A percentile compares a stretch with the other conserved stretches of the same genome.
Evolutionary conservation across 139 green algal species (phyloP).

Genomic region (Edaphochlamys debaryana): DNA sequence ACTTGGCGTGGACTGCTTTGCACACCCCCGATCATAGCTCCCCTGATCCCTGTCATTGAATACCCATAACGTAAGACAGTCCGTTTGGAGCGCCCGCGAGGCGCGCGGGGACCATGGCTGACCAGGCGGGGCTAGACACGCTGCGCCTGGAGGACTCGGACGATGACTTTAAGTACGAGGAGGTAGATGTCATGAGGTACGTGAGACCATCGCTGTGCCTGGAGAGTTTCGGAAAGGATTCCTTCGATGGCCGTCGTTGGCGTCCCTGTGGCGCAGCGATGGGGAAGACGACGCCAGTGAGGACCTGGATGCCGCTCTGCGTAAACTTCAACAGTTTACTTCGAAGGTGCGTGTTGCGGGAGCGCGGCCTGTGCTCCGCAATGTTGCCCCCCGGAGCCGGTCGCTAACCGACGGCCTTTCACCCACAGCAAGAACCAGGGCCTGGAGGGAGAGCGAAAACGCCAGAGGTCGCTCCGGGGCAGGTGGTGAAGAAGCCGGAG

Average conservation of each 20-base stretch:
- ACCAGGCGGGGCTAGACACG: neutral
- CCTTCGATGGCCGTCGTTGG: too few species aligned
- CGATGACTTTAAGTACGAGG: slow-evolving; percentile 86
- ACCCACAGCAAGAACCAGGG: neutral
- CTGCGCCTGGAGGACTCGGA: slow-evolving; percentile 67
- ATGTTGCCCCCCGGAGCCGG: too few species aligned
- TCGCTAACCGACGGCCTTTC: neutral
- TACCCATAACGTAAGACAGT: too few species aligned
- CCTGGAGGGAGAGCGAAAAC: neutral
- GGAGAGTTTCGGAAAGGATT: too few species aligned
- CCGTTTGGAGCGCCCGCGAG: too few species aligned
- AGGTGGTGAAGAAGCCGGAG: slow-evolving; percentile 67
- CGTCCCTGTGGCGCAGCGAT: slow-evolving; percentile 54
- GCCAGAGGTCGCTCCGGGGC: slow-evolving; percentile 20
- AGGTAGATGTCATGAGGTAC: slow-evolving; percentile 77
- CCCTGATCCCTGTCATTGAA: too few species aligned
- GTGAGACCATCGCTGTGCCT: too few species aligned
- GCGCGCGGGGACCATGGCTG: neutral
- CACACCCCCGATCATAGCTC: too few species aligned
- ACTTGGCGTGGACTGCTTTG: too few species aligned
- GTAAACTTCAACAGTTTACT: slow-evolving; percentile 71
- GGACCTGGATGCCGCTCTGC: slow-evolving; percentile 79
- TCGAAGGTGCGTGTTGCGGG: slow-evolving; percentile 51
- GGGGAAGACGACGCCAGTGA: slow-evolving; percentile 77
- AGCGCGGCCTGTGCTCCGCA: too few species aligned